Percentiles rank a stretch among this genome's conserved stretches.
These are phyloP conservation scores for Cyanidioschyzon merolae DNA, from an alignment of 23 red algal genomes.

Conservation along the genomic window DNA sequence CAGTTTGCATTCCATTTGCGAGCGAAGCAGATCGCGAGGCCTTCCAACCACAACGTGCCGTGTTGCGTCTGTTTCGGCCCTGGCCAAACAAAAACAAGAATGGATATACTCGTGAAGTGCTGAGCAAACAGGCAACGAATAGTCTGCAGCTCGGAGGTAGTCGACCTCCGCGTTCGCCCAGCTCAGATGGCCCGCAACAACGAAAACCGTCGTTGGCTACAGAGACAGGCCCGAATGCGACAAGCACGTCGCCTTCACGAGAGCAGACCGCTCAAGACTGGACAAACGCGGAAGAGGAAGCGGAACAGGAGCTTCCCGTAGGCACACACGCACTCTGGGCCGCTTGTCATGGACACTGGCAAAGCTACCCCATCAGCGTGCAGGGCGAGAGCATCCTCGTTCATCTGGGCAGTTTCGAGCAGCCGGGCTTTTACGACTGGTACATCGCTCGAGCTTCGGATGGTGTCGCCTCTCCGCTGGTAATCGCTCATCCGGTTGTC, in stretches of 20 bases:
- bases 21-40: slow-evolving; percentile 23
- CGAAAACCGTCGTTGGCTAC: background rate
- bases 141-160: background rate
- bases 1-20: slow-evolving; percentile 20
- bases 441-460: slow-evolving; percentile 33
- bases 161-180: background rate
- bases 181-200: background rate
- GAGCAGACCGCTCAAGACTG: background rate
- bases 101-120: background rate
- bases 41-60: background rate
- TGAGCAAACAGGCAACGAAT: background rate
- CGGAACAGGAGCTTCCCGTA: background rate
- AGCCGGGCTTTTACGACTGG: slow-evolving; percentile 92
- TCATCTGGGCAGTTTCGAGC: slow-evolving; percentile 41
- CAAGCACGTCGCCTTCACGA: background rate
- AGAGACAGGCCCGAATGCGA: background rate
- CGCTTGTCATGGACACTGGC: slow-evolving; percentile 15
- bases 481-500: slow-evolving; percentile 18
- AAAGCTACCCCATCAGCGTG: background rate
- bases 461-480: background rate
- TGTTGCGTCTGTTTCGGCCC: background rate
- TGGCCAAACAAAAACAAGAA: background rate
- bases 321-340: background rate
- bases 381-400: slow-evolving; percentile 1
- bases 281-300: background rate